Evolutionary conservation across 129 eudicot genomes (phyloP).

Genomic region (Artemisia tridentata): DNA sequence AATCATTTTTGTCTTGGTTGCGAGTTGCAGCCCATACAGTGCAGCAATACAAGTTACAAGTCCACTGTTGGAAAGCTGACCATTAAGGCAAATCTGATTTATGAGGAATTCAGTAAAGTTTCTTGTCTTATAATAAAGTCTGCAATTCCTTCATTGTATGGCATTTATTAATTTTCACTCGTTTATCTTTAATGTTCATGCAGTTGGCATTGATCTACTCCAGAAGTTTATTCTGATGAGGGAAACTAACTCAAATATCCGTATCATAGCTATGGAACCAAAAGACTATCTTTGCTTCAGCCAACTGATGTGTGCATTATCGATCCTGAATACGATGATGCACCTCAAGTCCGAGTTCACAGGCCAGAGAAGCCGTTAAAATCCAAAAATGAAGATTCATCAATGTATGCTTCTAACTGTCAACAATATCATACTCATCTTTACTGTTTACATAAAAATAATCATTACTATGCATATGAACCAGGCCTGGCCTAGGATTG

Average conservation of each 20-base stretch:
- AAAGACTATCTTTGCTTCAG: constrained; percentile 42
- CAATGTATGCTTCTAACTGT: no score
- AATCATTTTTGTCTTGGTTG: no score
- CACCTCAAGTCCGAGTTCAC: no score
- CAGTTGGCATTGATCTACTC: constrained; percentile 92
- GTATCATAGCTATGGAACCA: constrained; percentile 37
- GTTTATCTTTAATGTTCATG: no score
- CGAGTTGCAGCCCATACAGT: no score
- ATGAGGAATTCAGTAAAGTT: constrained; percentile 75
- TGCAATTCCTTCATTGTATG: constrained; percentile 14
- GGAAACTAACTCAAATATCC: constrained; percentile 31
- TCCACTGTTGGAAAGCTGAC: constrained; percentile 74
- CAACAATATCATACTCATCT: no score
- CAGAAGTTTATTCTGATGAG: constrained; percentile 53
- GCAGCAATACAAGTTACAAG: constrained; percentile 53
- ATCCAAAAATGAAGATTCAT: no score
- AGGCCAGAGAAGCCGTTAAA: no score
- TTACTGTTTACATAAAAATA: no score
- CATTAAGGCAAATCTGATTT: constrained; percentile 79
- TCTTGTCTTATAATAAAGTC: constrained; percentile 4
- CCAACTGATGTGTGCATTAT: constrained; percentile 43
- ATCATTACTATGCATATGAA: background rate
- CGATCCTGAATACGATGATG: constrained; percentile 32
- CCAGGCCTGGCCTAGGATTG: no score
- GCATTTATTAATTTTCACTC: no score